Conservation (phyloP, 805 yeast species). For the Metschnikowia lachancei region DNA sequence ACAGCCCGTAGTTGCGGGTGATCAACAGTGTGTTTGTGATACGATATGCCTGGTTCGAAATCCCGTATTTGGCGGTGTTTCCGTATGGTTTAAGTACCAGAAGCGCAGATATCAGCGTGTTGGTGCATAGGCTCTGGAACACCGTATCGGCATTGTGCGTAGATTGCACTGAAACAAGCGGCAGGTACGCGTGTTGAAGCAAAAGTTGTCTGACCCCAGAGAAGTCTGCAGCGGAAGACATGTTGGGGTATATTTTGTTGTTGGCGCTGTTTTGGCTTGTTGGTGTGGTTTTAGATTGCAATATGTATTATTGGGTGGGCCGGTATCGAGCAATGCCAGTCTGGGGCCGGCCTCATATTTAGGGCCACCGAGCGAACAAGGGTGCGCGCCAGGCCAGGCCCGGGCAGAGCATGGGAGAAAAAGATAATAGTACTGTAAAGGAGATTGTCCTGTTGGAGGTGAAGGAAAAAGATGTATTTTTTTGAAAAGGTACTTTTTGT, state of each 20-base stretch:
- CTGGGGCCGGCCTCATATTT: too few species aligned
- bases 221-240: slow-evolving; percentile 30
- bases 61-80: slow-evolving; percentile 44
- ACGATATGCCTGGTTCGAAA: slow-evolving; percentile 42
- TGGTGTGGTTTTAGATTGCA: background rate
- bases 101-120: slow-evolving; percentile 39
- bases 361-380: too few species aligned
- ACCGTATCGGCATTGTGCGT: slow-evolving; percentile 46
- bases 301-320: too few species aligned
- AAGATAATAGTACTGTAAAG: too few species aligned
- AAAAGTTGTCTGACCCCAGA: slow-evolving; percentile 40
- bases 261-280: background rate
- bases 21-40: slow-evolving; percentile 52
- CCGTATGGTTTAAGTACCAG: slow-evolving; percentile 56
- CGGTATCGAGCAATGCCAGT: too few species aligned
- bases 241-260: background rate
- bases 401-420: too few species aligned
- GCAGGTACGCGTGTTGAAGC: slow-evolving; percentile 49
- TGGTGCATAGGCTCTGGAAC: slow-evolving; percentile 40
- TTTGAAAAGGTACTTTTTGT: too few species aligned
- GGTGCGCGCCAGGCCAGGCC: too few species aligned
- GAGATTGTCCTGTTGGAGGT: too few species aligned
- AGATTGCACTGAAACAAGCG: slow-evolving; percentile 49
- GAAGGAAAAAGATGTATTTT: too few species aligned
- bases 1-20: slow-evolving; percentile 49